phyloP scores from a whole-genome alignment of 257 asterid species.

The Solanum dulcamara region DNA sequence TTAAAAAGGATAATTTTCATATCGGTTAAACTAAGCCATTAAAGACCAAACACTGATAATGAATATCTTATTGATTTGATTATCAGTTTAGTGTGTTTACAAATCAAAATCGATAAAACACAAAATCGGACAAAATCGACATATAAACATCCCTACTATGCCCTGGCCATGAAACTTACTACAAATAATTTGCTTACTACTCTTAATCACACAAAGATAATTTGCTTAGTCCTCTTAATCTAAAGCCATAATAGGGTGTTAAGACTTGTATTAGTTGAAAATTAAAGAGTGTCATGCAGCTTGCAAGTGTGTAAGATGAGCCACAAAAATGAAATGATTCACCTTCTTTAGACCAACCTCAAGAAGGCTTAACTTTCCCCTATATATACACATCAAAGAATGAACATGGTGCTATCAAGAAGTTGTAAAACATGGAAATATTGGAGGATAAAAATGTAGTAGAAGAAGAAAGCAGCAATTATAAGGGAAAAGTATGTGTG shows the following conservation, averaged over 20 bases:
- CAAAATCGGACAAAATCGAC: background rate
- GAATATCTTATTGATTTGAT: no score
- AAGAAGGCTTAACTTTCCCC: background rate
- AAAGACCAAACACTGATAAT: no score
- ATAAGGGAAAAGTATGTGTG: constrained; percentile 65
- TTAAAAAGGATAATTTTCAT: no score
- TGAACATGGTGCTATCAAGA: background rate
- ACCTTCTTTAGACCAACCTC: constrained; percentile 6
- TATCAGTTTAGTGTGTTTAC: no score
- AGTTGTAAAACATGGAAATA: background rate
- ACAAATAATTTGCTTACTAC: background rate
- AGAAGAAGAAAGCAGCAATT: constrained; percentile 8
- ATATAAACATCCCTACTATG: background rate
- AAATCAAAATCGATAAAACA: no score
- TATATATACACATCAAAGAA: background rate
- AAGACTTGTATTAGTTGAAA: background rate
- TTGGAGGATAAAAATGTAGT: background rate
- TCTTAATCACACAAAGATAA: background rate
- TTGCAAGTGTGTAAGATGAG: background rate
- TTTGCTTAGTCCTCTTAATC: background rate
- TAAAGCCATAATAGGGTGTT: background rate
- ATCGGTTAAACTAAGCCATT: no score
- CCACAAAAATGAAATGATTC: constrained; percentile 31
- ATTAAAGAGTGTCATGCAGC: background rate
- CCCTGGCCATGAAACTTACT: background rate